phyloP scores from a whole-genome alignment of 2,329 filamentous ascomycete genomes.

The Ascochyta lentis region DNA sequence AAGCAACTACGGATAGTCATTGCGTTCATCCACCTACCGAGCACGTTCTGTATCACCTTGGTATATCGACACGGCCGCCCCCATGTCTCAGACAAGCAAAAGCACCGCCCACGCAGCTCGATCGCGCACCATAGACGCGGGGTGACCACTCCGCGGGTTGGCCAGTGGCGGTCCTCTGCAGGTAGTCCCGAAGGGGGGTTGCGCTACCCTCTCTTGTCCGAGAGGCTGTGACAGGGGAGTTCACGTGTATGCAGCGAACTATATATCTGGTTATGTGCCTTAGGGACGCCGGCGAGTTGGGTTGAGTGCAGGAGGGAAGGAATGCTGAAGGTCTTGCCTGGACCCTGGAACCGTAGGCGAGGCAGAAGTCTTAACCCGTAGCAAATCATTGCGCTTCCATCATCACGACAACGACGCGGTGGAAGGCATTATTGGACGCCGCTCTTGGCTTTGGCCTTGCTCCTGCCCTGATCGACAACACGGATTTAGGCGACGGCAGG shows the following conservation, averaged over 20 bases:
- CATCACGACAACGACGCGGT: not conserved
- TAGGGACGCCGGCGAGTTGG: not conserved
- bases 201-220: not conserved
- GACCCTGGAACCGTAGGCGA: conserved; percentile 1
- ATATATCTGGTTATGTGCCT: not conserved
- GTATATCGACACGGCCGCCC: conserved; percentile 3
- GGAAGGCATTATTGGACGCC: conserved; percentile 1
- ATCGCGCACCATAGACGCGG: conserved; percentile 3
- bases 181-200: conserved; percentile 3
- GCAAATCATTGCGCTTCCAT: conserved; percentile 1
- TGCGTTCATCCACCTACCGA: not conserved
- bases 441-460: not conserved
- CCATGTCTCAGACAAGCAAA: conserved; percentile 11
- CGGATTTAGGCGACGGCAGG: conserved; percentile 5
- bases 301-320: conserved; percentile 2
- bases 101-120: not conserved
- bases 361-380: not conserved
- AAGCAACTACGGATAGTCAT: conserved; percentile 6
- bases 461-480: conserved; percentile 6
- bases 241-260: not conserved
- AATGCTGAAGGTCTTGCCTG: not conserved
- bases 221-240: not conserved
- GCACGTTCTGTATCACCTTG: conserved; percentile 14
- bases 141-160: not conserved
- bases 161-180: not conserved